Evolutionary conservation across 805 yeast species (phyloP).

Genomic region (Phaffomyces thermotolerans): DNA sequence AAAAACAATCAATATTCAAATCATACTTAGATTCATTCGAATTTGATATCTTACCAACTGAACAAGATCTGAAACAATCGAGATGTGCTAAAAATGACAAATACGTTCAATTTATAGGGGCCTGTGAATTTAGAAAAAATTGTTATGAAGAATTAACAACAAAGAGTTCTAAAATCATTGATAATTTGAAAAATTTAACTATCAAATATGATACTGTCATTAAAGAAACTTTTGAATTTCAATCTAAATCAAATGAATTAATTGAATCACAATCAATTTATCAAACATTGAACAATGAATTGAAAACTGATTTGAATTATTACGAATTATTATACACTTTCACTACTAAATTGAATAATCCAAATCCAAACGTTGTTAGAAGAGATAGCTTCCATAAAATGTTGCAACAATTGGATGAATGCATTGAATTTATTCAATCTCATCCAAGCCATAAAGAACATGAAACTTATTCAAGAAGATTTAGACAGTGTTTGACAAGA

Average conservation of each 20-base stretch:
- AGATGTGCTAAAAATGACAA: constrained; percentile 31
- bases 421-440: constrained; percentile 50
- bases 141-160: constrained; percentile 32
- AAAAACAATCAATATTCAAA: constrained; percentile 30
- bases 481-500: constrained; percentile 77
- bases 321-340: constrained; percentile 70
- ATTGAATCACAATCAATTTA: constrained; percentile 39
- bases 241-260: constrained; percentile 44
- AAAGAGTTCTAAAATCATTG: constrained; percentile 39
- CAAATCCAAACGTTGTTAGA: constrained; percentile 62
- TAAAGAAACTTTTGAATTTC: constrained; percentile 57
- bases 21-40: constrained; percentile 33
- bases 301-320: constrained; percentile 43
- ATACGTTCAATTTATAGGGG: constrained; percentile 25
- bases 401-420: constrained; percentile 54
- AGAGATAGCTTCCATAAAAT: constrained; percentile 47
- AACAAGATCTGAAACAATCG: constrained; percentile 31
- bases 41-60: constrained; percentile 33
- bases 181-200: constrained; percentile 40
- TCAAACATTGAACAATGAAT: constrained; percentile 33
- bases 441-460: constrained; percentile 61
- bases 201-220: constrained; percentile 51
- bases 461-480: constrained; percentile 61
- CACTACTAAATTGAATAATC: constrained; percentile 58
- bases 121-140: constrained; percentile 25